Conservation (phyloP, 768 basidiomycete species). For the Aureoboletus auriporus region DNA sequence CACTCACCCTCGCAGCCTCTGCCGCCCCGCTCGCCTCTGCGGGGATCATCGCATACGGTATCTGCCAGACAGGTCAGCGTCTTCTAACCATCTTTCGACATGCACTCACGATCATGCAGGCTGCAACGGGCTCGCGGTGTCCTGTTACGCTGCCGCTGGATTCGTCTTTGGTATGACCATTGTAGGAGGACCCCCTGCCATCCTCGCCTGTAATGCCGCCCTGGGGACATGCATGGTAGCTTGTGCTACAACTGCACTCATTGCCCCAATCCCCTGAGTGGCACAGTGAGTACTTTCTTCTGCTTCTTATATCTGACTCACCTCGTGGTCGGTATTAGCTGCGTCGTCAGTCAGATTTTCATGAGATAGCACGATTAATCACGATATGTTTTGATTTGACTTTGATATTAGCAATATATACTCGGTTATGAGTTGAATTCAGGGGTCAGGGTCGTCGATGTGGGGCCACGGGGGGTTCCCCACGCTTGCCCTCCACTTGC, state of each 20-base stretch:
- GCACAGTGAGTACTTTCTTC: neutral
- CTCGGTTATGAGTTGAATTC: too few relatives aligned
- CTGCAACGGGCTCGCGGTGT: slow-evolving; percentile 18
- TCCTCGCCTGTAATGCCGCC: slow-evolving; percentile 19
- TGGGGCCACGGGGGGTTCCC: too few relatives aligned
- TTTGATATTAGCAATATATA: too few relatives aligned
- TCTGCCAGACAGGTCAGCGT: slow-evolving; percentile 23
- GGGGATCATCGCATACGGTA: slow-evolving; percentile 16
- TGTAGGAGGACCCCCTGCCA: slow-evolving; percentile 16
- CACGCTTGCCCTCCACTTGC: neutral
- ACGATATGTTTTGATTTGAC: neutral
- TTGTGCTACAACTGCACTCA: slow-evolving; percentile 16
- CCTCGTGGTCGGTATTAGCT: neutral
- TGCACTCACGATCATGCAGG: slow-evolving; percentile 9
- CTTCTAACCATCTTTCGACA: too few relatives aligned
- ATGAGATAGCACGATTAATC: neutral
- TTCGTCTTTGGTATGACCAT: slow-evolving; percentile 22
- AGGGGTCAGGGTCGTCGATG: too few relatives aligned
- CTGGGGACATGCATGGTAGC: slow-evolving; percentile 24
- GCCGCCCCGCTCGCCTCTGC: slow-evolving; percentile 10
- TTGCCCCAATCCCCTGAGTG: slow-evolving; percentile 24
- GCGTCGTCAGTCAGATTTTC: too few relatives aligned
- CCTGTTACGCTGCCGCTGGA: slow-evolving; percentile 24
- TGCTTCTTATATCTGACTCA: neutral
- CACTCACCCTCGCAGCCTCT: slow-evolving; percentile 16